Percentiles rank a stretch among this genome's conserved stretches.
Evolutionary conservation across 306 rosid species (phyloP).

Genomic region (Fragaria ananassa): DNA sequence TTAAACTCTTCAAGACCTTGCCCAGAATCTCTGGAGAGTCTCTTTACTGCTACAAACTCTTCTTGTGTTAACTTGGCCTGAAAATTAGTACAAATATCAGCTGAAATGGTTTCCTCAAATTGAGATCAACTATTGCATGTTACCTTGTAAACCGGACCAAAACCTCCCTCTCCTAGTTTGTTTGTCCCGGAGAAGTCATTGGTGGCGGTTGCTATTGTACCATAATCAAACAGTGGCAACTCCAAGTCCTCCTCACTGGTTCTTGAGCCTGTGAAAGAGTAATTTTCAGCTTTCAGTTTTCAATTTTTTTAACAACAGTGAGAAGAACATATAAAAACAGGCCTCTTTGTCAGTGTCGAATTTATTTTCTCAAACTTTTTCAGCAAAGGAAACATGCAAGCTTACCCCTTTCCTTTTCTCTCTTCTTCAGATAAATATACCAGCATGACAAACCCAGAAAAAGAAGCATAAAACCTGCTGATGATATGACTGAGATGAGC

Average conservation of each 20-base stretch:
- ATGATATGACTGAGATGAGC: slow-evolving; percentile 1
- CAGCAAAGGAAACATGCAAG: not conserved
- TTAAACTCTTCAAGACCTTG: slow-evolving; percentile 33
- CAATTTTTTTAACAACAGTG: not conserved
- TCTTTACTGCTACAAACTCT: slow-evolving; percentile 26
- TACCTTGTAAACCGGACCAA: slow-evolving; percentile 60
- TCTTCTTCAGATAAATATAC: not conserved
- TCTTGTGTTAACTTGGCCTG: slow-evolving; percentile 19
- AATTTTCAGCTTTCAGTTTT: not conserved
- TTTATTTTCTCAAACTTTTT: not conserved
- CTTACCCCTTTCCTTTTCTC: slow-evolving; percentile 25
- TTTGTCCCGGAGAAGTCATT: slow-evolving; percentile 34
- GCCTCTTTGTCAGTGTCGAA: not conserved
- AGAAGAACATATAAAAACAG: not conserved
- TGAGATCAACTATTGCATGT: not conserved
- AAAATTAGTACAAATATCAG: not conserved
- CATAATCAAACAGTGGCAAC: slow-evolving; percentile 43
- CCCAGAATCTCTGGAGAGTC: slow-evolving; percentile 26
- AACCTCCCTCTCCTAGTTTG: slow-evolving; percentile 54
- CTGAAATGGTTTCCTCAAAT: not conserved
- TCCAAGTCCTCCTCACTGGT: slow-evolving; percentile 31
- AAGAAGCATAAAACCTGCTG: not conserved
- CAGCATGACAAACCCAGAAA: not conserved
- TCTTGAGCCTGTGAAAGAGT: slow-evolving; percentile 7
- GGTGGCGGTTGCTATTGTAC: slow-evolving; percentile 41